Conservation (phyloP, 768 basidiomycete genomes). For the Suillus occidentalis region DNA sequence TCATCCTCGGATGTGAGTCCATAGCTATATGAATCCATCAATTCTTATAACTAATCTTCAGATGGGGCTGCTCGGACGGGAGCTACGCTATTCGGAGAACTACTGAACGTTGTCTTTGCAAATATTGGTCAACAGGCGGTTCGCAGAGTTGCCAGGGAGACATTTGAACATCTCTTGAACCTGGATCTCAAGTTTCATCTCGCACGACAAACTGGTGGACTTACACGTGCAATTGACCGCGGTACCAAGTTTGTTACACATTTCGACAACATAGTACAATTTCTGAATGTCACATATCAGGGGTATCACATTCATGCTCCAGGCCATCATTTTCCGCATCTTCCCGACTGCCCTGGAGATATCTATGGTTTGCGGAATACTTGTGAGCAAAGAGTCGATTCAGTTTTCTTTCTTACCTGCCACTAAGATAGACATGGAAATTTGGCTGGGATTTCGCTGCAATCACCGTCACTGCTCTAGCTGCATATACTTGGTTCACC, state of each 20-base stretch:
- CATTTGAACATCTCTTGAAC: conserved; percentile 90
- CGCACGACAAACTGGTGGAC: conserved; percentile 89
- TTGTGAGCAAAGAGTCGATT: conserved; percentile 51
- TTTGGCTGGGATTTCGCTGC: conserved; percentile 98
- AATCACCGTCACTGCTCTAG: conserved; percentile 82
- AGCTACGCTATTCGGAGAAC: conserved; percentile 86
- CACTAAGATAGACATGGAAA: conserved; percentile 75
- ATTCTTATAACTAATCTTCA: conserved; percentile 31
- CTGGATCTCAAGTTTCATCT: conserved; percentile 93
- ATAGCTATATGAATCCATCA: background rate
- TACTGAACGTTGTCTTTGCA: conserved; percentile 95
- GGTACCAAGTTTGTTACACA: conserved; percentile 79
- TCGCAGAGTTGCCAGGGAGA: conserved; percentile 92
- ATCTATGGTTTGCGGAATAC: conserved; percentile 93
- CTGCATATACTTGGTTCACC: conserved; percentile 95
- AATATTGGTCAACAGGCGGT: conserved; percentile 94
- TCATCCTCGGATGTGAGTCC: conserved; percentile 86
- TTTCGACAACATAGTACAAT: background rate
- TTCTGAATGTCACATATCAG: conserved; percentile 38
- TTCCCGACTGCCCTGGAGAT: conserved; percentile 96
- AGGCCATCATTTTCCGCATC: conserved; percentile 92
- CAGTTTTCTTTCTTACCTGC: conserved; percentile 1
- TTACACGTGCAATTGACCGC: conserved; percentile 94
- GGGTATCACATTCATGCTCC: conserved; percentile 94
- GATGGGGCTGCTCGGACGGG: conserved; percentile 91